Evolutionary conservation across 495 filamentous ascomycete genomes (phyloP), one percentile per base, ranked within the genome.

Genomic region (Tuber melanosporum): DNA sequence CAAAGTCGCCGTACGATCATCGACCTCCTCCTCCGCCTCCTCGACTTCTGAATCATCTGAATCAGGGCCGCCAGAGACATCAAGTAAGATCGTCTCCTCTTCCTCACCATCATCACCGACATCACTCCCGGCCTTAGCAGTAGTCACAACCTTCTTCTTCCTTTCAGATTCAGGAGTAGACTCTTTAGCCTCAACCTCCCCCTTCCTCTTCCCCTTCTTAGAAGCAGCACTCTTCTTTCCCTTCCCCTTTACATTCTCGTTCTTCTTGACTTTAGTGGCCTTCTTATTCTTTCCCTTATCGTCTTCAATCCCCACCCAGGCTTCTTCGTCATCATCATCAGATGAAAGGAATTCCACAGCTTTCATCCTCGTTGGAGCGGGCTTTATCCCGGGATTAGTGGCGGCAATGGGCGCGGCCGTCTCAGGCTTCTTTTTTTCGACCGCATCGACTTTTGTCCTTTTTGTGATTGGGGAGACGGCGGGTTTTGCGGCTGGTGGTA

Each of bases 1-100:
- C 76, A 90, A 89, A 72, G 87, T 93, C 80, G 86, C 89, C 78
- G 88, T 93, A 80, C 92, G 91, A 81, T 93, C 91, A 79, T 90
- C 90, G 22, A 85, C 84, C 71, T 86, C 88, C 14, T 85, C 85
- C 39, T 86, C 85, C 45, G 87, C 84, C 32, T 83, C 78, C 69
- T 88, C 87, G 26, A 85, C 86, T 20, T 78, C 81, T 1, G 66
- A 73, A 43, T 76, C 76, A 22, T 85, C 82, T 10, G 81, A 76
- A 32, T 84, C 83, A n/a, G 77, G 79, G 42, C 80, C 73, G 52
- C 71, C 75, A 19, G 74, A 19, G 26, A 74, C 78, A 72, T 77
- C 79, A 39, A 81, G 81, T 15, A 70, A 74, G 45, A 78, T 77
- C 14, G 74, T 70, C 44, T 82, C 76, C 71, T 83, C 82, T 8